Percentiles rank a stretch among this genome's conserved stretches.
Evolutionary conservation across 768 basidiomycete species (phyloP).

Genomic region (Russula compacta): DNA sequence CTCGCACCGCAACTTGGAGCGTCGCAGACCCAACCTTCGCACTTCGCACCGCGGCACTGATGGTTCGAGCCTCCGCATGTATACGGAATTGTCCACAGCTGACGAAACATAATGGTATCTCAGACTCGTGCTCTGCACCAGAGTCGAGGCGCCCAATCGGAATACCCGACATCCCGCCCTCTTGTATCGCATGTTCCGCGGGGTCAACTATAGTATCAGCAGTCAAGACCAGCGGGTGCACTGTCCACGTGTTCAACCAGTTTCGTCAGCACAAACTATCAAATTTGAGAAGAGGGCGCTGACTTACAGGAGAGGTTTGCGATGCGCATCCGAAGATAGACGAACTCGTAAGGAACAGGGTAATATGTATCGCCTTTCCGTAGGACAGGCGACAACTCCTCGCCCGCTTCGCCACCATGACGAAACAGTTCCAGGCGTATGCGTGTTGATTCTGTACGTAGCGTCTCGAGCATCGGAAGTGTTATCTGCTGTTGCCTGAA

Average conservation of each 20-base stretch:
- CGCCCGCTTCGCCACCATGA: conserved; percentile 13
- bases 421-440: conserved; percentile 36
- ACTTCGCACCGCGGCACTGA: conserved; percentile 17
- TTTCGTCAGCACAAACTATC: background rate
- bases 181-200: conserved; percentile 54
- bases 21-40: conserved; percentile 31
- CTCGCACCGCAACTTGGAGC: conserved; percentile 31
- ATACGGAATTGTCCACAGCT: conserved; percentile 56
- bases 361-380: conserved; percentile 37
- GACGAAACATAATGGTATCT: conserved; percentile 63
- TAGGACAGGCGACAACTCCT: conserved; percentile 18
- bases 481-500: conserved; percentile 74
- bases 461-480: conserved; percentile 64
- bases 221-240: conserved; percentile 41
- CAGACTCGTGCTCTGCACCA: conserved; percentile 43
- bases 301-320: conserved; percentile 61
- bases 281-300: background rate
- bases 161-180: conserved; percentile 56
- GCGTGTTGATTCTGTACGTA: conserved; percentile 58
- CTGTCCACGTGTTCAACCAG: conserved; percentile 33
- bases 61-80: conserved; percentile 29
- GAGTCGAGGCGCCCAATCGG: conserved; percentile 52
- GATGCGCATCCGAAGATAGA: conserved; percentile 48
- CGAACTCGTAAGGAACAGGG: conserved; percentile 51
- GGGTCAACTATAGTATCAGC: conserved; percentile 50